A percentile compares a stretch with the other conserved stretches of the same genome.
Evolutionary conservation across 1,139 yeast species (phyloP).

Genomic region (Nakaseomyces kungkrabaensis): DNA sequence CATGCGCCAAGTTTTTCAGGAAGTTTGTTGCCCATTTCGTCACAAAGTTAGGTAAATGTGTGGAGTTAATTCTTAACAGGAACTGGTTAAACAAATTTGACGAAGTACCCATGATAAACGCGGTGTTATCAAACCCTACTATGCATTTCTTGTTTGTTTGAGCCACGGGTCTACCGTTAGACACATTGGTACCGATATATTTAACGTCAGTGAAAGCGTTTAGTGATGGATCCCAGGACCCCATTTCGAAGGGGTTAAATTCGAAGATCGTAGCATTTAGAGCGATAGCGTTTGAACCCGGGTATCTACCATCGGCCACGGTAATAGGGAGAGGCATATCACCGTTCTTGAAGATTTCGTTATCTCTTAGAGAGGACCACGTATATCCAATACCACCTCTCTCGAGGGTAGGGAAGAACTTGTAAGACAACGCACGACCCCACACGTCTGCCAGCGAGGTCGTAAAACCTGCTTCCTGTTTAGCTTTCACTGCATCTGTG

Average conservation of each 20-base stretch:
- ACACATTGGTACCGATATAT: slow-evolving; percentile 57
- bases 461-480: slow-evolving; percentile 58
- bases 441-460: slow-evolving; percentile 66
- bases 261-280: slow-evolving; percentile 66
- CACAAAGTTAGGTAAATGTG: slow-evolving; percentile 39
- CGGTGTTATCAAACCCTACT: slow-evolving; percentile 66
- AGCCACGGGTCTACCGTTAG: slow-evolving; percentile 40
- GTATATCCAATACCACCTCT: slow-evolving; percentile 53
- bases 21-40: slow-evolving; percentile 37
- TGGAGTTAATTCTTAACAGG: slow-evolving; percentile 37
- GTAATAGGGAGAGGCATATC: slow-evolving; percentile 76
- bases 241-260: slow-evolving; percentile 70
- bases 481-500: slow-evolving; percentile 32
- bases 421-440: slow-evolving; percentile 67
- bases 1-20: slow-evolving; percentile 35
- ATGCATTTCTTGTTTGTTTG: slow-evolving; percentile 34
- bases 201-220: slow-evolving; percentile 53
- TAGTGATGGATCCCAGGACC: slow-evolving; percentile 76
- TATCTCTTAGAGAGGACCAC: slow-evolving; percentile 45
- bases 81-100: slow-evolving; percentile 51
- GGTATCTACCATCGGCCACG: slow-evolving; percentile 66
- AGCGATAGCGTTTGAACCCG: slow-evolving; percentile 44
- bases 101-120: slow-evolving; percentile 64
- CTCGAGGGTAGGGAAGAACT: slow-evolving; percentile 45
- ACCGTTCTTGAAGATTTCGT: slow-evolving; percentile 39